Conservation (phyloP, 352 stramenopile genomes). For the Phytophthora syringae region DNA sequence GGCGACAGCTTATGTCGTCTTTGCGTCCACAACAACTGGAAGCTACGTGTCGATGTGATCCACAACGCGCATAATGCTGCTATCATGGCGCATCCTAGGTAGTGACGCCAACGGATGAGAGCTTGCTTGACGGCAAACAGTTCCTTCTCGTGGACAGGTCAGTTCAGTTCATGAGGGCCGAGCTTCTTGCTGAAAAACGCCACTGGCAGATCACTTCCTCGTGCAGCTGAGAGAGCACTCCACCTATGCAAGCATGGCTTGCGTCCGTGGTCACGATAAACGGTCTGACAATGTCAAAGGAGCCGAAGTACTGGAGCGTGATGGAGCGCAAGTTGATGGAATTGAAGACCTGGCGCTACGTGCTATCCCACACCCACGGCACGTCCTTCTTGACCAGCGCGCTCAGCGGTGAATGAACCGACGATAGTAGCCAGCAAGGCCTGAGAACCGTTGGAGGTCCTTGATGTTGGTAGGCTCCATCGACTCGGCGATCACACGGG, state of each 20-base stretch:
- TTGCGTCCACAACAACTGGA: conserved; percentile 7
- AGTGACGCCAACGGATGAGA: conserved; percentile 4
- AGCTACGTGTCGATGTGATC: conserved; percentile 10
- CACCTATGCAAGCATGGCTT: conserved; percentile 12
- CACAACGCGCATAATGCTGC: conserved; percentile 21
- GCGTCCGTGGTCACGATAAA: conserved; percentile 51
- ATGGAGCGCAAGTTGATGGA: conserved; percentile 32
- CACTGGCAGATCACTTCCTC: conserved; percentile 27
- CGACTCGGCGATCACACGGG: background rate
- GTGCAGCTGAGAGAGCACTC: background rate
- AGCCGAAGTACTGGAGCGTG: conserved; percentile 35
- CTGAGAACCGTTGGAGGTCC: conserved; percentile 32
- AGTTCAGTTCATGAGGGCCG: conserved; percentile 3
- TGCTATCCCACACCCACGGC: background rate
- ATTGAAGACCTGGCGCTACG: conserved; percentile 7
- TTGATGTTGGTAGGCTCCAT: conserved; percentile 1
- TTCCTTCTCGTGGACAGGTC: conserved; percentile 4
- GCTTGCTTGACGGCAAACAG: background rate
- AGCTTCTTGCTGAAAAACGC: conserved; percentile 40
- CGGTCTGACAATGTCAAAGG: conserved; percentile 27
- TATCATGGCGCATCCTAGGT: conserved; percentile 8
- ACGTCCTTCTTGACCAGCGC: conserved; percentile 4
- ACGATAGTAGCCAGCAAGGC: conserved; percentile 29
- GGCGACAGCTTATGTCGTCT: conserved; percentile 4
- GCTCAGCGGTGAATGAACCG: conserved; percentile 34